Percentiles rank a stretch among this genome's conserved stretches.
Evolutionary conservation across 2,329 filamentous ascomycete species (phyloP).

Genomic region (Fusarium pseudocircinatum): DNA sequence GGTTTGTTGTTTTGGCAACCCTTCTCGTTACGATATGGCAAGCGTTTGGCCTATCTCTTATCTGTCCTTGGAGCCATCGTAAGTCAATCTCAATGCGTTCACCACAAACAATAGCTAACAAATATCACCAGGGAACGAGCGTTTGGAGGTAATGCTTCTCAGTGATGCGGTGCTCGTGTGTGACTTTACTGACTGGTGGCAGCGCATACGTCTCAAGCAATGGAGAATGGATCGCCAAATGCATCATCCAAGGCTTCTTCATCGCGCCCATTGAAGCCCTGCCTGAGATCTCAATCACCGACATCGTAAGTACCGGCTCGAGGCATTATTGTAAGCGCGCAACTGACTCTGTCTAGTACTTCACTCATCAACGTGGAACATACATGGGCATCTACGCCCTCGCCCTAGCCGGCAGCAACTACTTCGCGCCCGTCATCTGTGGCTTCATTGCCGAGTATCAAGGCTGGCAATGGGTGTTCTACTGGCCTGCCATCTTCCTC

Average conservation of each 20-base stretch:
- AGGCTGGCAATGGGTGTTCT: constrained; percentile 56
- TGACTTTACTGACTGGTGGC: neutral
- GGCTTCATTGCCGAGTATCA: constrained; percentile 56
- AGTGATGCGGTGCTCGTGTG: rapidly evolving
- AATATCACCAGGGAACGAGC: constrained; percentile 22
- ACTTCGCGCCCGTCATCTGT: constrained; percentile 56
- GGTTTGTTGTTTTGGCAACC: constrained; percentile 59
- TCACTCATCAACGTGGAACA: constrained; percentile 55
- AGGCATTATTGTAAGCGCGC: rapidly evolving
- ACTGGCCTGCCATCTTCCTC: constrained; percentile 54
- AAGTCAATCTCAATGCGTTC: neutral
- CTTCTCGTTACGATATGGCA: constrained; percentile 57
- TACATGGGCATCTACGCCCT: constrained; percentile 56
- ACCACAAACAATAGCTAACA: neutral
- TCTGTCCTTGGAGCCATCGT: constrained; percentile 48
- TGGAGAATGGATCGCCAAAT: constrained; percentile 57
- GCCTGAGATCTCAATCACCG: constrained; percentile 56
- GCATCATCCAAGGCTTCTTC: constrained; percentile 56
- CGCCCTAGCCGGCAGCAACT: constrained; percentile 52
- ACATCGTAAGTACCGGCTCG: constrained; percentile 44
- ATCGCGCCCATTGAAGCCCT: constrained; percentile 57
- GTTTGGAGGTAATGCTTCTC: constrained; percentile 34
- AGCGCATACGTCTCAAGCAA: constrained; percentile 51
- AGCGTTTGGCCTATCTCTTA: constrained; percentile 49
- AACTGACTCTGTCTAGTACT: constrained; percentile 35